These are phyloP conservation scores for Eucalyptus rudis DNA, from an alignment of 345 rosid species.

Conservation along the genomic window DNA sequence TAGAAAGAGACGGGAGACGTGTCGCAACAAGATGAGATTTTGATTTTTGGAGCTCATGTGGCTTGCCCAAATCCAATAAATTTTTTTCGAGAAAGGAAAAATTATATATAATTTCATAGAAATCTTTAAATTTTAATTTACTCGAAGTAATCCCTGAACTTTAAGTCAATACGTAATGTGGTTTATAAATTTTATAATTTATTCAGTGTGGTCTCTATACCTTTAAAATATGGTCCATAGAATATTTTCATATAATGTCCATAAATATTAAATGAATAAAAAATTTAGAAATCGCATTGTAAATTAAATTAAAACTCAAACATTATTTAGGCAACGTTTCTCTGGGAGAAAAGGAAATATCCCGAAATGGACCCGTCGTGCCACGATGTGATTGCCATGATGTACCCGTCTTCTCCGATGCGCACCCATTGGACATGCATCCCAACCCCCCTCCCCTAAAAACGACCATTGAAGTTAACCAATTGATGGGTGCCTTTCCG, in stretches of 20 bases:
- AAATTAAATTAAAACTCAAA: too few relatives aligned
- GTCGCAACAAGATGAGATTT: background rate
- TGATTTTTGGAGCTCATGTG: background rate
- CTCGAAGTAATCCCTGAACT: rapidly evolving
- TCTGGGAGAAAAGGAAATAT: too few relatives aligned
- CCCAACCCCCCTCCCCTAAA: background rate
- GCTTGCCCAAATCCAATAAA: background rate
- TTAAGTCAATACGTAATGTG: rapidly evolving
- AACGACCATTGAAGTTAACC: background rate
- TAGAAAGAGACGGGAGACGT: background rate
- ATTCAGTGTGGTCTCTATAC: too few relatives aligned
- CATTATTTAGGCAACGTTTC: too few relatives aligned
- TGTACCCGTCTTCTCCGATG: background rate
- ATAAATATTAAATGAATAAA: too few relatives aligned
- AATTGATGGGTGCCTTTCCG: background rate
- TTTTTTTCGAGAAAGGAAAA: too few relatives aligned
- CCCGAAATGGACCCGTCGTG: rapidly evolving
- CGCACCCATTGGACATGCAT: background rate
- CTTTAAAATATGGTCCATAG: too few relatives aligned
- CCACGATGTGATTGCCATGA: background rate
- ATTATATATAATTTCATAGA: too few relatives aligned
- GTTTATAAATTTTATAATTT: too few relatives aligned
- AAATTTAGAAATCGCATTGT: too few relatives aligned
- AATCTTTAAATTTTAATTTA: too few relatives aligned
- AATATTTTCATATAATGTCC: too few relatives aligned